These are phyloP conservation scores for Tephrocybe rancida DNA, from an alignment of 768 basidiomycete species.

Conservation along the genomic window DNA sequence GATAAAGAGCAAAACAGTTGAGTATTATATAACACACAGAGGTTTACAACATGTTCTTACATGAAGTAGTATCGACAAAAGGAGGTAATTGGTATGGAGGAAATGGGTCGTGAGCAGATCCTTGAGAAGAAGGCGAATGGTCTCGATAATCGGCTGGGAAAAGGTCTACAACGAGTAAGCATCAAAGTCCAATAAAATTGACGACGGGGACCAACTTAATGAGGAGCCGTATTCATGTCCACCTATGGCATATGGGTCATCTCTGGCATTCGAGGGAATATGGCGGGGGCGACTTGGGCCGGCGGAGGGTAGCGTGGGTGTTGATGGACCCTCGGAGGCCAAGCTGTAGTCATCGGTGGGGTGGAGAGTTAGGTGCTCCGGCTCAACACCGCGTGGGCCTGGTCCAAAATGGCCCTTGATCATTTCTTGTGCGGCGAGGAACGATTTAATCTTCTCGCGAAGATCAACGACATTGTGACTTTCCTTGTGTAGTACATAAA, in stretches of 20 bases:
- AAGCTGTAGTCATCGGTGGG: too few species aligned
- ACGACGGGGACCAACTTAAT: slow-evolving; percentile 28
- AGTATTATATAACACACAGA: slow-evolving; percentile 65
- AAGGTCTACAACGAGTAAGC: slow-evolving; percentile 19
- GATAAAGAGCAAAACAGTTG: slow-evolving; percentile 39
- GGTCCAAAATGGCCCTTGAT: too few species aligned
- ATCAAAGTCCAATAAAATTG: slow-evolving; percentile 18
- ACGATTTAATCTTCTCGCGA: too few species aligned
- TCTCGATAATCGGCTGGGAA: slow-evolving; percentile 17
- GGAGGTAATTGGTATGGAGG: slow-evolving; percentile 18
- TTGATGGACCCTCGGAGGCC: too few species aligned
- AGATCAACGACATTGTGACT: too few species aligned
- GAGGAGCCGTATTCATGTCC: slow-evolving; percentile 10
- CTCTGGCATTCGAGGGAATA: slow-evolving; percentile 25
- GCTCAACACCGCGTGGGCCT: too few species aligned
- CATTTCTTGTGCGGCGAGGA: too few species aligned
- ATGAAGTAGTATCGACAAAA: slow-evolving; percentile 50
- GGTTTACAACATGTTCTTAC: slow-evolving; percentile 77
- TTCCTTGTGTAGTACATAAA: too few species aligned
- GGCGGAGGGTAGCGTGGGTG: too few species aligned
- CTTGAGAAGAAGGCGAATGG: slow-evolving; percentile 23
- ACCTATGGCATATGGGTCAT: slow-evolving; percentile 14
- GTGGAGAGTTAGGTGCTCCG: too few species aligned
- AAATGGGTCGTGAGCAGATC: slow-evolving; percentile 20
- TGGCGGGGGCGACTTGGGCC: too few species aligned